Evolutionary conservation across 345 rosid genomes (phyloP).

Genomic region (Carallia brachiata): DNA sequence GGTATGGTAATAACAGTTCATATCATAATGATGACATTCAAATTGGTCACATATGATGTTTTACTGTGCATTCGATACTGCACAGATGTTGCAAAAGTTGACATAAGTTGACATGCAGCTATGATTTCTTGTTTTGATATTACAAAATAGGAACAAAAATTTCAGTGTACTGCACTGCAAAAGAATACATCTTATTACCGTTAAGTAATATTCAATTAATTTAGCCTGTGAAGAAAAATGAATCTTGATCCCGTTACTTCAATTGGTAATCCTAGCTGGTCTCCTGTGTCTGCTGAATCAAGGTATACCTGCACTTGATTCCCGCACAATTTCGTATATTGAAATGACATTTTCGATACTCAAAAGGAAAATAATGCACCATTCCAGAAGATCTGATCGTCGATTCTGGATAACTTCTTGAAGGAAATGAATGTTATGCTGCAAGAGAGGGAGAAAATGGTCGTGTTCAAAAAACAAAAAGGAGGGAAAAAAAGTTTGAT

Average conservation of each 20-base stretch:
- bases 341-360: conserved; percentile 69
- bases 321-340: conserved; percentile 64
- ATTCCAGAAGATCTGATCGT: conserved; percentile 76
- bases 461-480: too few species aligned
- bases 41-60: too few species aligned
- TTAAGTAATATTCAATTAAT: not conserved
- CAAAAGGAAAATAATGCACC: conserved; percentile 85
- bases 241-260: not conserved
- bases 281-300: conserved; percentile 9
- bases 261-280: not conserved
- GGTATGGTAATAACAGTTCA: too few species aligned
- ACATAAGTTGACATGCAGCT: too few species aligned
- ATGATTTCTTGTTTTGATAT: not conserved
- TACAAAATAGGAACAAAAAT: not conserved
- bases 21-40: too few species aligned
- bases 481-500: not conserved
- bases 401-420: conserved; percentile 87
- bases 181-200: not conserved
- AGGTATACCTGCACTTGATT: conserved; percentile 35
- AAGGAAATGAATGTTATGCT: conserved; percentile 94
- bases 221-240: not conserved
- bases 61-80: too few species aligned
- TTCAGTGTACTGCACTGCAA: not conserved
- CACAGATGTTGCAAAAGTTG: too few species aligned
- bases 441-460: conserved; percentile 25